Base-by-base conservation (phyloP, 176 grass and related monocot genomes). In the Leersia perrieri region DNA sequence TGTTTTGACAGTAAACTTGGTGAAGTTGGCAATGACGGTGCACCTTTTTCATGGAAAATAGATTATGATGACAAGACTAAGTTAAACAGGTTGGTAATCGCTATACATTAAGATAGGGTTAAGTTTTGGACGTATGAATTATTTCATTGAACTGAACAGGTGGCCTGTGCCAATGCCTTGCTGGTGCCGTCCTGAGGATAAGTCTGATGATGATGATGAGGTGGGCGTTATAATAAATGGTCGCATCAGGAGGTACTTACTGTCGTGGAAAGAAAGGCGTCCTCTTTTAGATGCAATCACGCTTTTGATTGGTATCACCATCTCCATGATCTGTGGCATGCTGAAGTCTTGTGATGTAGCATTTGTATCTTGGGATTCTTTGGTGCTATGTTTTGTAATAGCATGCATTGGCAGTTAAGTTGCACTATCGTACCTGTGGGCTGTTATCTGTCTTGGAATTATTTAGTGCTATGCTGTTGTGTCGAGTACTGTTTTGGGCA, bases 1-100 rank as follows among this genome's bases (percentile, higher is more conserved):
- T 70, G 65, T 26, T 2, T 51, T 13, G 7, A 20, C 33, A 68
- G n/a, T n/a, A 34, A 22, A 20, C 18, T 34, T 35, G 32, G 65
- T 34, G 33, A 68, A 68, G n/a, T 9, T 22, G 2, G 31, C 34
- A 15, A 67, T 67, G 64, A 67, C 18, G 64, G 35, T 67, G 35
- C 20, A 67, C 35, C 12, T 12, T 73, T 63, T 8, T 2, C 64
- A n/a, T 55, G 60, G 41, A 82, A 51, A 74, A 47, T 82, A 39
- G n/a, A 0, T 65, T 8, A 18, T 49, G 60, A 74, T 65, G 0
- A 8, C 13, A 42, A 11, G 8, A 22, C 2, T 68, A 3, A 5
- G n/a, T 47, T 49, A 53, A 74, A 74, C 70, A 70, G 78, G 65
- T 77, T 42, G 26, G 65, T 74, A 55, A 7, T 11, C 42, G 26